Evolutionary conservation across 495 filamentous ascomycete species (phyloP).

Genomic region (Aspergillus incahuasiensis): DNA sequence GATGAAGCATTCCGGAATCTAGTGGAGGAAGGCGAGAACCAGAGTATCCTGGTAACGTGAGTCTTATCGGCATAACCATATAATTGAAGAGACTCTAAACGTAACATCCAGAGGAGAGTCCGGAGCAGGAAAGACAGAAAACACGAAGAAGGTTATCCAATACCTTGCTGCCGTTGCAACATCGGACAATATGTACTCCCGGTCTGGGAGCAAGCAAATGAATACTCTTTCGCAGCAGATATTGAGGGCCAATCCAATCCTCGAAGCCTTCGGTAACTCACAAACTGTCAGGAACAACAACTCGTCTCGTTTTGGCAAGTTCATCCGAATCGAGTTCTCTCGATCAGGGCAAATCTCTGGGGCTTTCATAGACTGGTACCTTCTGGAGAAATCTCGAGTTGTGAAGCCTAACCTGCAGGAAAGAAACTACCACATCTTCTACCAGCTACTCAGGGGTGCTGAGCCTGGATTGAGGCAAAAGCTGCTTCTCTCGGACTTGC

Average conservation of each 20-base stretch:
- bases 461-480: slow-evolving; percentile 65
- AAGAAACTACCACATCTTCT: slow-evolving; percentile 97
- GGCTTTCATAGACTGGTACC: slow-evolving; percentile 97
- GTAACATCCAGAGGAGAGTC: slow-evolving; percentile 69
- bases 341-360: slow-evolving; percentile 88
- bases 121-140: slow-evolving; percentile 97
- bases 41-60: slow-evolving; percentile 93
- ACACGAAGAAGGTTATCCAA: slow-evolving; percentile 99
- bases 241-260: slow-evolving; percentile 90
- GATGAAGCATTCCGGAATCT: slow-evolving; percentile 95
- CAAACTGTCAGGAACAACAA: slow-evolving; percentile 98
- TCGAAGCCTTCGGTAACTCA: slow-evolving; percentile 97
- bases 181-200: slow-evolving; percentile 66
- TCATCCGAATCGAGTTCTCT: slow-evolving; percentile 95
- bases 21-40: slow-evolving; percentile 90
- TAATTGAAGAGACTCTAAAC: slow-evolving; percentile 6
- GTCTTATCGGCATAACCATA: slow-evolving; percentile 14
- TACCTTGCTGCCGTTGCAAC: slow-evolving; percentile 94
- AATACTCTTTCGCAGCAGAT: slow-evolving; percentile 96
- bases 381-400: slow-evolving; percentile 94
- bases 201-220: slow-evolving; percentile 59
- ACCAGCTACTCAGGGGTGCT: slow-evolving; percentile 86
- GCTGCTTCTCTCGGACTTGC: slow-evolving; percentile 66
- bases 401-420: slow-evolving; percentile 82
- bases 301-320: slow-evolving; percentile 97